These are phyloP conservation scores for Geotrichum restrictum DNA, from an alignment of 1,139 yeast genomes.

Conservation along the genomic window DNA sequence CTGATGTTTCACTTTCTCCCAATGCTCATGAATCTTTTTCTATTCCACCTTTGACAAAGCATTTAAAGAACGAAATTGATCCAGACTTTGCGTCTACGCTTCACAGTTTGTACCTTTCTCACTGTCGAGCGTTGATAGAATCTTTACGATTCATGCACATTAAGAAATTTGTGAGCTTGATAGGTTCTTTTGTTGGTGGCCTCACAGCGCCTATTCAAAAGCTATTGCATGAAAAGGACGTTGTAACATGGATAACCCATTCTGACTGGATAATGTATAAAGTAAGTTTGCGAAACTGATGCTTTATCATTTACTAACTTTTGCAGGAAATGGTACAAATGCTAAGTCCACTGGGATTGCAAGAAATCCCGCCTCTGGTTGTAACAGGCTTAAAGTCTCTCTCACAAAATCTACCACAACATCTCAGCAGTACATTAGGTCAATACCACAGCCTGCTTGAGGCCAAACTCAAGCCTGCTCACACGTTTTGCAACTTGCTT, in stretches of 20 bases:
- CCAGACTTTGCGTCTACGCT: constrained; percentile 60
- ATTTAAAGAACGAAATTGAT: constrained; percentile 50
- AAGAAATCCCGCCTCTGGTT: constrained; percentile 57
- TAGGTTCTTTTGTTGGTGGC: constrained; percentile 54
- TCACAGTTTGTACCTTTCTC: constrained; percentile 57
- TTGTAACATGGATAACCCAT: constrained; percentile 59
- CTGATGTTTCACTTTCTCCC: constrained; percentile 27
- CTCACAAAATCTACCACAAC: constrained; percentile 34
- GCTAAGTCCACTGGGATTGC: constrained; percentile 60
- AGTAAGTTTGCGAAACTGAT: constrained; percentile 30
- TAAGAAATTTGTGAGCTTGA: constrained; percentile 52
- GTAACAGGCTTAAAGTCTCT: constrained; percentile 39
- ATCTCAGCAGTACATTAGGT: constrained; percentile 32
- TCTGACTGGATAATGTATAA: constrained; percentile 66
- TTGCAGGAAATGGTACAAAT: constrained; percentile 49
- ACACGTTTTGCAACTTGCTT: constrained; percentile 54
- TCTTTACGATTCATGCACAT: constrained; percentile 65
- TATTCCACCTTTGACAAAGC: constrained; percentile 54
- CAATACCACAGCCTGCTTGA: constrained; percentile 46
- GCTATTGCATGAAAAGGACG: constrained; percentile 50
- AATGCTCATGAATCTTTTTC: constrained; percentile 34
- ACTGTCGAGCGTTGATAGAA: constrained; percentile 60
- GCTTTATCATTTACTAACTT: constrained; percentile 6
- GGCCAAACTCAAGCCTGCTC: constrained; percentile 54
- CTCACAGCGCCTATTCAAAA: constrained; percentile 64